phyloP scores from a whole-genome alignment of 139 green algal species.

The Picochlorum sp. region DNA sequence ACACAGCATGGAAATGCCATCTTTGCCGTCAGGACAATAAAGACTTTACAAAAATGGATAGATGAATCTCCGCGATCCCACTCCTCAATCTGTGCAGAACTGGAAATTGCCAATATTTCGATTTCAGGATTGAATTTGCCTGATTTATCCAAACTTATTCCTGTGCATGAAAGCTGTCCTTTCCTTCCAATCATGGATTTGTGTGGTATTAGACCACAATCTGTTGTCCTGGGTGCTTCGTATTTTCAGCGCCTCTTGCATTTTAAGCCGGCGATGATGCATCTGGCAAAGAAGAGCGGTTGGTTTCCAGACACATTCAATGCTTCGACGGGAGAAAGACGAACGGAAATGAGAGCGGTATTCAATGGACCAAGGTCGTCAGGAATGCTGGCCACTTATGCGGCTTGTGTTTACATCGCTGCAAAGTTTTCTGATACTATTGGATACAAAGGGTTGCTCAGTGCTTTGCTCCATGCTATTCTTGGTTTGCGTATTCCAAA shows the following conservation, averaged over 20 bases:
- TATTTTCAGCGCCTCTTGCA: slow-evolving; percentile 18
- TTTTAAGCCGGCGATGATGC: background rate
- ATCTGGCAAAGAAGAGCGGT: background rate
- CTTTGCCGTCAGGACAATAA: no score
- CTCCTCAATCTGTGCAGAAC: background rate
- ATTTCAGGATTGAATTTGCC: background rate
- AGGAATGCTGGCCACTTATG: background rate
- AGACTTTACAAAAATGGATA: background rate
- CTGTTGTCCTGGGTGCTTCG: slow-evolving; percentile 8
- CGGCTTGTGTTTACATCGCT: background rate
- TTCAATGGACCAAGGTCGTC: background rate
- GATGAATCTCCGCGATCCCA: background rate
- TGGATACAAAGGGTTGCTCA: background rate
- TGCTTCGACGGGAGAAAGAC: background rate
- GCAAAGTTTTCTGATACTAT: background rate
- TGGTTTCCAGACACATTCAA: background rate
- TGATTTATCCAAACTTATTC: background rate
- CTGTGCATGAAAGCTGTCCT: background rate
- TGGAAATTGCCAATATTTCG: background rate
- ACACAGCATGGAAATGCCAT: no score
- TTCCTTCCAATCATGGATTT: background rate
- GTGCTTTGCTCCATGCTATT: background rate
- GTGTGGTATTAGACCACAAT: slow-evolving; percentile 2
- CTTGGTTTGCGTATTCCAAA: background rate
- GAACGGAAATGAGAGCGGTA: background rate